Base-by-base conservation (phyloP, 1,284 basidiomycete species). In the Gomphus bonarii region DNA sequence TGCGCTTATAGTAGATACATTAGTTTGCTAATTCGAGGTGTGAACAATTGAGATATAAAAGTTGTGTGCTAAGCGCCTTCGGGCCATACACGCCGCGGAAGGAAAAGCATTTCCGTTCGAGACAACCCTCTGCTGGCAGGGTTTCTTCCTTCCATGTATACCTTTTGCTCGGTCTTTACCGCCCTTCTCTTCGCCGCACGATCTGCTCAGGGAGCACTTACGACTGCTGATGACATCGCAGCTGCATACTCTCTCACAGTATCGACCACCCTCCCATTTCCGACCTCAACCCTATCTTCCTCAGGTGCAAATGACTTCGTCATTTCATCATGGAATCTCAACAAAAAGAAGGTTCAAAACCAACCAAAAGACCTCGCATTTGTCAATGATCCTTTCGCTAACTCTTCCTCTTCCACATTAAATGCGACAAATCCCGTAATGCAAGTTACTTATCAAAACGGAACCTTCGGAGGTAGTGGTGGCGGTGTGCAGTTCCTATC, bases 401-500 rank as follows among this genome's bases (percentile, higher is more conserved):
- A 72, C 57, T 56, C 56, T 42, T 43, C 36, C 14, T 42, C 55
- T 10, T 43, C 58, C 14, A 49, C 60, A 62, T 69, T 22, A 63
- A 64, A 11, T 59, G 61, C 7, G 63, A 69, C 75, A 12, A 75
- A 75, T 1, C 79, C 83, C 6, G 86, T 85, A 3, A 73, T 88
- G 31, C 76, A 76, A 63, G 79, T 84, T 11, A 82, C 79, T 1
- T 88, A 88, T 64, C 77, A 81, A 1, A 70, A 72, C 44, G 81
- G 79, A 18, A 79, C 77, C 65, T 85, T 76, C 67, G 79, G 78
- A 14, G 75, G 79, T 65, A 69, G 76, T 58, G 77, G 73, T 8
- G 82, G 85, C 46, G 85, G 85, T 5, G 73, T 76, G 35, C 84
- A 88, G 63, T 79, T 85, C 62, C 80, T 77, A 63, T 76, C 78